Evolutionary conservation across 2,329 filamentous ascomycete species (phyloP).

Genomic region (Talaromyces marneffei): DNA sequence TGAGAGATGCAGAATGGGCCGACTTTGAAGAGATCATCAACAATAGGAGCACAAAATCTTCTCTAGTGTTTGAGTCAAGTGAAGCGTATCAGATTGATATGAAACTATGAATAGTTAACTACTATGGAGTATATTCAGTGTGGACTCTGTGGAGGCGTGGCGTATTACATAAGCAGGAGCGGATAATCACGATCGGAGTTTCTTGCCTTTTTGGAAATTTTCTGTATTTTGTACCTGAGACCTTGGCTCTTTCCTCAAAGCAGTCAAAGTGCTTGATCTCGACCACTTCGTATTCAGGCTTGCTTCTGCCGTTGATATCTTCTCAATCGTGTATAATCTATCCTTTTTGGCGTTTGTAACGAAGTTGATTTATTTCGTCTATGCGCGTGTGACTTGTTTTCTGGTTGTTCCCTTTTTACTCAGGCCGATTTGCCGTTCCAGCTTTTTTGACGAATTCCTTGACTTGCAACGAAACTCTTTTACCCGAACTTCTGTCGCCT

Average conservation of each 20-base stretch:
- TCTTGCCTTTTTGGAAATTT: slow-evolving; percentile 11
- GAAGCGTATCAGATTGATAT: not conserved
- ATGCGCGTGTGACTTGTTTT: not conserved
- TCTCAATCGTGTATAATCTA: not conserved
- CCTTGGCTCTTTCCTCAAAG: not conserved
- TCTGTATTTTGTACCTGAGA: slow-evolving; percentile 1
- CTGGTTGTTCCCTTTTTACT: not conserved
- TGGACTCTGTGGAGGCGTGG: not conserved
- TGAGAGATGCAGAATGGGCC: not conserved
- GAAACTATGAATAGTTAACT: not conserved
- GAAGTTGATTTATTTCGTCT: not conserved
- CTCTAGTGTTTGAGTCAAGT: not conserved
- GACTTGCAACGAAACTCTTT: not conserved
- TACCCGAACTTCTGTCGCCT: not conserved
- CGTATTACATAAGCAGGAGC: not conserved
- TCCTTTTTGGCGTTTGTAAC: not conserved
- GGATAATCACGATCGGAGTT: slow-evolving; percentile 2
- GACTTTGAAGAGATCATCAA: too few relatives aligned
- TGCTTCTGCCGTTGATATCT: not conserved
- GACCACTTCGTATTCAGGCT: not conserved
- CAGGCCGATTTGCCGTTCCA: not conserved
- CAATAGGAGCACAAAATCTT: too few relatives aligned
- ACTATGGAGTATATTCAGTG: too few relatives aligned
- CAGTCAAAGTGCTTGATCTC: not conserved
- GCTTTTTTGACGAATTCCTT: not conserved